Base-by-base conservation (phyloP, 768 basidiomycete genomes). In the Leccinellum albellum region DNA sequence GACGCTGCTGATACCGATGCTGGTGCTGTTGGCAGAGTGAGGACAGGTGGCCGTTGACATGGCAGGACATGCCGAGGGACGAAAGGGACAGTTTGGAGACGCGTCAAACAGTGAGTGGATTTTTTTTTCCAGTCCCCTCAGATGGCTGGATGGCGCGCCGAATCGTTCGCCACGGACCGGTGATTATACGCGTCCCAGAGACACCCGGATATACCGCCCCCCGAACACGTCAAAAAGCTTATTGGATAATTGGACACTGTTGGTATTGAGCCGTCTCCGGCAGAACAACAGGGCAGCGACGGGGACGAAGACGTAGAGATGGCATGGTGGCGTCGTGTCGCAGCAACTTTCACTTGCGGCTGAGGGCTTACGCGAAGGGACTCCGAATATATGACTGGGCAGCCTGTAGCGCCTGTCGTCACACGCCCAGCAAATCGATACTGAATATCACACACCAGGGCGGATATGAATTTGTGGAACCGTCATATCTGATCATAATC, bases 31-130 rank as follows among this genome's bases (percentile, higher is more conserved):
- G 28, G 12, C 59, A 74, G 17, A 61, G 46, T 33, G 61, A 66
- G 45, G 67, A 66, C 2, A 62, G 80, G 37, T 82, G 79, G 23
- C 33, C 33, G 15, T 64, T 88, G 61, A 81, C 81, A 3, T 89
- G 87, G 83, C 79, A 88, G 66, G 91, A 94, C 59, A 83, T 94
- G 46, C 87, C 84, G 6, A 82, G 80, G 55, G 91, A 94, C 42
- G 42, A 20, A 5, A 76, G 28, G 5, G 28, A 28, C 6, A 28
- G 28, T 28, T 28, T 28, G 28, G 28, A 28, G 59, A 91, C 89
- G 7, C 94, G 91, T 72, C 81, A 86, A 73, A 83, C 79, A 70
- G 91, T 91, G 55, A 58, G 83, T 54, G 17, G 20, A 6, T 26
- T 26, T 26, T 28, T 28, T 28, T 28, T 28, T 28, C 6, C 28